Evolutionary conservation across 176 grass and related monocot genomes (phyloP).

Genomic region (Cymbopogon citratus): DNA sequence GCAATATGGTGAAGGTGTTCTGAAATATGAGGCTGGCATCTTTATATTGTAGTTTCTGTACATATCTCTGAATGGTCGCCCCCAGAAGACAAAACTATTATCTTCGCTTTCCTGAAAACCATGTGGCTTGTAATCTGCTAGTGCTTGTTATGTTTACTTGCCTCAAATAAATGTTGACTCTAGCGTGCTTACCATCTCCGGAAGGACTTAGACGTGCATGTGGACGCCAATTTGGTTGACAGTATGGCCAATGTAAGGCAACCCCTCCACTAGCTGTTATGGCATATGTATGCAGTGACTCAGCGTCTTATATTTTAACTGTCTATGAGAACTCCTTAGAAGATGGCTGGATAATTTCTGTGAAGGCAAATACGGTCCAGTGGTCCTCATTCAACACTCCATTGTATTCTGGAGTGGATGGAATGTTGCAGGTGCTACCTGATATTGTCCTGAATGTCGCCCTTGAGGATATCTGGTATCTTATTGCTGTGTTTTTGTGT

Average conservation of each 20-base stretch:
- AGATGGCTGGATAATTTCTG: background rate
- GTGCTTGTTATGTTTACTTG: conserved; percentile 5
- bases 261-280: background rate
- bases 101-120: conserved; percentile 19
- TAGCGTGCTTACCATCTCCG: background rate
- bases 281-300: background rate
- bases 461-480: background rate
- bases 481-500: background rate
- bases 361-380: background rate
- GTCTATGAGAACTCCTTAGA: background rate
- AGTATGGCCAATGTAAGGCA: conserved; percentile 11
- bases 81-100: conserved; percentile 21
- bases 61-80: conserved; percentile 25
- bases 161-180: conserved; percentile 31
- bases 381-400: background rate
- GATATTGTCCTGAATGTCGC: background rate
- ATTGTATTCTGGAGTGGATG: background rate
- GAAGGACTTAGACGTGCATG: background rate
- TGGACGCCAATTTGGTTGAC: background rate
- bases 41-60: conserved; percentile 41
- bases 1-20: conserved; percentile 19
- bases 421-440: background rate
- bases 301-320: background rate
- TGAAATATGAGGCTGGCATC: conserved; percentile 12
- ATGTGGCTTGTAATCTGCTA: conserved; percentile 36